Percentiles rank a stretch among this genome's conserved stretches.
phyloP scores from a whole-genome alignment of 2,329 filamentous ascomycete genomes.

The Diplocarpon rosae region DNA sequence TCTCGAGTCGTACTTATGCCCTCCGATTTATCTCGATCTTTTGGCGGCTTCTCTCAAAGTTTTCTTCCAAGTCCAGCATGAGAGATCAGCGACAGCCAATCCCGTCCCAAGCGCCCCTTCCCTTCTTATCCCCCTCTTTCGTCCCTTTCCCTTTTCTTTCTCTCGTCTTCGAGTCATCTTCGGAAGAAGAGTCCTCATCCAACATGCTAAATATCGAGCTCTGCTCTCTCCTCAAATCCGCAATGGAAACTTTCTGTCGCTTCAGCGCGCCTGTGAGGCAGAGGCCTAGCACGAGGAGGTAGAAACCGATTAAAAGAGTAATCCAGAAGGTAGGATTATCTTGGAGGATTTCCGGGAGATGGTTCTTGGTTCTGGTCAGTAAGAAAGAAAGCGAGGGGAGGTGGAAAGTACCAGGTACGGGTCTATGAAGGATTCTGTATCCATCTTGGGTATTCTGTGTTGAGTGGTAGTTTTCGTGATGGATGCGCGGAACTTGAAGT shows the following conservation, averaged over 20 bases:
- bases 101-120: not conserved
- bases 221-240: constrained; percentile 5
- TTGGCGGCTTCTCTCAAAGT: too few relatives aligned
- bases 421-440: not conserved
- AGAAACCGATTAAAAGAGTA: constrained; percentile 9
- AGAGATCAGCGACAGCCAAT: not conserved
- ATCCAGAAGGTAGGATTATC: constrained; percentile 6
- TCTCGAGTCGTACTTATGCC: too few relatives aligned
- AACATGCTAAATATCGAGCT: not conserved
- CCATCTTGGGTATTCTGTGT: not conserved
- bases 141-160: not conserved
- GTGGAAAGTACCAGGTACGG: not conserved
- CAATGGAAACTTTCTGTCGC: constrained; percentile 4
- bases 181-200: not conserved
- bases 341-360: constrained; percentile 5
- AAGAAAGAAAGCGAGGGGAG: not conserved
- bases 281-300: constrained; percentile 11
- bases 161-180: not conserved
- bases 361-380: constrained; percentile 1
- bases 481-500: not conserved
- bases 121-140: not conserved
- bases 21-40: too few relatives aligned
- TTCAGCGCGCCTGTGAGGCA: constrained; percentile 10
- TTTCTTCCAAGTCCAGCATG: too few relatives aligned
- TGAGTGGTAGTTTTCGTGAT: not conserved